Base-by-base conservation (phyloP, 345 rosid genomes). In the Raphanus sativus region DNA sequence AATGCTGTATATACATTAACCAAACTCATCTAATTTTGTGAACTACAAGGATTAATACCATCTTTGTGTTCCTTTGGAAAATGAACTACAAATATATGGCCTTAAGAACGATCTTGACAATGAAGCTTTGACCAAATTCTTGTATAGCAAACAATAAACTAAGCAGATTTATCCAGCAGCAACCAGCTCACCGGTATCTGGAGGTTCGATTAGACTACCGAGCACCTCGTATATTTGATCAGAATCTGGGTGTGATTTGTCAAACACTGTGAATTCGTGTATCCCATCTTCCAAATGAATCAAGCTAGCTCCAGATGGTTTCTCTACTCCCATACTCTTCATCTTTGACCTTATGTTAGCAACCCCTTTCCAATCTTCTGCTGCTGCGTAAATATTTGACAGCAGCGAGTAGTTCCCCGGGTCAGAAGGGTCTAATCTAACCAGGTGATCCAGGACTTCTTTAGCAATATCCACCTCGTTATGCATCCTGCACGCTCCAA, bases 401-500 rank as follows among this genome's bases (percentile, higher is more conserved):
- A 87, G 63, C 80, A 86, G 73, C 1, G 90, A 82, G 76, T 84
- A 89, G 74, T 86, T 90, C 62, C 90, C 90, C 0, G 85, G 85
- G 76, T 87, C 90, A 13, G 86, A 84, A 55, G 84, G 83, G 65
- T 85, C 87, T 77, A 84, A 68, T 32, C 65, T 73, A 77, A 71
- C 80, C 25, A 91, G 81, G 61, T 40, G 74, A 83, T 86, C 82
- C 32, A 85, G 74, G 63, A 87, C 84, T 80, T 87, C 80, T 67
- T 83, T 85, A 26, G 98, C 90, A 17, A 89, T 81, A 52, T 71
- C 87, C 3, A 77, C 81, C 2, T 81, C 83, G 66, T 86, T 84
- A 82, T 90, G 96, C 83, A 80, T 80, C 72, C 88, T 87, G 71
- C 97, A 93, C 1, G 91, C 96, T 32, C 84, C 88, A 80, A 93